Evolutionary conservation across 371 early-diverging fungal species (phyloP), one percentile per base, ranked within the genome.

Genomic region (Mucor indicus): DNA sequence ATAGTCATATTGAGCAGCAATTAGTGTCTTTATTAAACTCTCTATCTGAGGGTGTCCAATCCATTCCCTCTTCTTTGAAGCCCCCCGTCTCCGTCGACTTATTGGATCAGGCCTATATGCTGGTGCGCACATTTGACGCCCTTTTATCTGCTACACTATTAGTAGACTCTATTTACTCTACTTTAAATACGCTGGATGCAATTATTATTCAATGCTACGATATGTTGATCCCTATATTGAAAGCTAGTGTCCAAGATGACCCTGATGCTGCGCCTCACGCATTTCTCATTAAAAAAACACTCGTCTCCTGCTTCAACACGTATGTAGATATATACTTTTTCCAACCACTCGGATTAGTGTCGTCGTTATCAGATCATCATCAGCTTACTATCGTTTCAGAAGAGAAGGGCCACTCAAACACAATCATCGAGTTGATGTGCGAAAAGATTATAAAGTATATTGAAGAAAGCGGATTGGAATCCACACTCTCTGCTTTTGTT

Each of bases 401-500:
- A 23, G 22, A 13, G 2, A 1, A 4, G 2, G 20, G 29, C 6
- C 3, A 22, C 3, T 24, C 24, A 39, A 50, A 59, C 0, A 44
- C 48, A 6, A 23, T 51, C 2, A 44, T 81, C 1, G 69, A 76
- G n/a, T 36, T 19, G 16, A 47, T 81, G 17, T 67, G 62, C 38
- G 57, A 65, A 29, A 57, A 70, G 10, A 19, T 84, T 16, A 48
- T 79, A 15, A 39, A 23, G 3, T 62, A 79, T 30, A 73, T 84
- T 43, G 83, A 80, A 37, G 40, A 60, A 24, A 66, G 78, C 36
- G 66, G 62, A 0, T 42, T 80, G 8, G 69, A 74, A 7, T 50
- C 62, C 1, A 41, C 65, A 2, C 31, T 25, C n/a, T 48, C 61
- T 3, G 68, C 78, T 1, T 79, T 83, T 61, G 44, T 61, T 17